Evolutionary conservation across 805 yeast genomes (phyloP).

Genomic region (Kuraishia ogatae): DNA sequence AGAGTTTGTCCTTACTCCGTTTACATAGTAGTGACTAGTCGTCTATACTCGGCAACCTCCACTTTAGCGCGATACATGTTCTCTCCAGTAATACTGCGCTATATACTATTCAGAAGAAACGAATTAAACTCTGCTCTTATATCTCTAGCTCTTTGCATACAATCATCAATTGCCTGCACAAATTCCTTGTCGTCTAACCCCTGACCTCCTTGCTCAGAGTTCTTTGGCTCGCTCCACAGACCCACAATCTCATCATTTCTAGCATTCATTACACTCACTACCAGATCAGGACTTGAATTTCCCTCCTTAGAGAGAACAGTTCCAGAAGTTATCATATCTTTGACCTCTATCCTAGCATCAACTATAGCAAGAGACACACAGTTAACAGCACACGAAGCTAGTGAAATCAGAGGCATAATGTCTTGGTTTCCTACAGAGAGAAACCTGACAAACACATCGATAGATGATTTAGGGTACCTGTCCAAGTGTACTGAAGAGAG

Average conservation of each 20-base stretch:
- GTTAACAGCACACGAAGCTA: slow-evolving; percentile 38
- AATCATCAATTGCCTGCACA: slow-evolving; percentile 14
- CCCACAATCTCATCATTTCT: slow-evolving; percentile 53
- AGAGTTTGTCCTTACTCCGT: no score
- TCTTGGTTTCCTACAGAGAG: slow-evolving; percentile 33
- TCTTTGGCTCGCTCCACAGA: slow-evolving; percentile 38
- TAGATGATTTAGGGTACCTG: slow-evolving; percentile 85
- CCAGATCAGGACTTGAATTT: slow-evolving; percentile 21
- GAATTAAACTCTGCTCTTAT: slow-evolving; percentile 37
- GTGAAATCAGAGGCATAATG: slow-evolving; percentile 21
- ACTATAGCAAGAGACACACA: slow-evolving; percentile 67
- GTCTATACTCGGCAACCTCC: no score
- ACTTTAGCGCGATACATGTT: no score
- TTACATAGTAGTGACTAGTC: no score
- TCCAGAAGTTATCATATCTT: slow-evolving; percentile 69
- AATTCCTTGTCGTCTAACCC: slow-evolving; percentile 24
- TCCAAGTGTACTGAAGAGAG: slow-evolving; percentile 42
- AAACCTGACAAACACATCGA: slow-evolving; percentile 67
- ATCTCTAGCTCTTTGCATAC: slow-evolving; percentile 34
- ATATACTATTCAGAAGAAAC: slow-evolving; percentile 22
- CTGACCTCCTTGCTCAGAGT: slow-evolving; percentile 2
- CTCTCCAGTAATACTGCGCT: no score
- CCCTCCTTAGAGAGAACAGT: slow-evolving; percentile 2
- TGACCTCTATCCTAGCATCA: slow-evolving; percentile 76
- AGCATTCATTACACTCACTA: slow-evolving; percentile 45